Evolutionary conservation across 805 yeast genomes (phyloP).

Genomic region (Danielozyma ontarioensis): DNA sequence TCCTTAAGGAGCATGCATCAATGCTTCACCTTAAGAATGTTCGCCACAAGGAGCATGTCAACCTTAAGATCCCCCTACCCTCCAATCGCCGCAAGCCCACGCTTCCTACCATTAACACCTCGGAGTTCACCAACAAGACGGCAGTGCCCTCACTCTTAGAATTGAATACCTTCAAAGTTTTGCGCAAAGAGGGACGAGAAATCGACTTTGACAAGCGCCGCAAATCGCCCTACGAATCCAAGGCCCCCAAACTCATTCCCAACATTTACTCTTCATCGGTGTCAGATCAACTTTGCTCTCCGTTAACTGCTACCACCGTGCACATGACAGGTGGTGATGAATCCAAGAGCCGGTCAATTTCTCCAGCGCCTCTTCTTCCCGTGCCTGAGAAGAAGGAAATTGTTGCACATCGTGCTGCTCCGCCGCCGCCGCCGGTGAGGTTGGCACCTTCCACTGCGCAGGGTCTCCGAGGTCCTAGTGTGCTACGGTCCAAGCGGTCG

Average conservation of each 20-base stretch:
- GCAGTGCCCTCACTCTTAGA: no score
- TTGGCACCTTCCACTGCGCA: neutral
- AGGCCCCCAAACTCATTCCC: slow-evolving; percentile 32
- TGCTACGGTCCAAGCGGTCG: neutral
- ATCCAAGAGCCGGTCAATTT: neutral
- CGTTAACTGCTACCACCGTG: slow-evolving; percentile 32
- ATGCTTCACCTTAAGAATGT: no score
- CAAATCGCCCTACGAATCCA: slow-evolving; percentile 61
- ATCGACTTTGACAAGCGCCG: slow-evolving; percentile 80
- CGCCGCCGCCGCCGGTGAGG: slow-evolving; percentile 51
- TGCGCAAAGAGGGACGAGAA: slow-evolving; percentile 61
- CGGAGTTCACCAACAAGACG: no score
- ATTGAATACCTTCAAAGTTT: slow-evolving; percentile 59
- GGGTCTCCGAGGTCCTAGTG: neutral
- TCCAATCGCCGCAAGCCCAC: neutral
- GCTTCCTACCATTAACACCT: neutral
- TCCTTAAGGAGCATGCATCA: neutral
- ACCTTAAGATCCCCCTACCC: neutral
- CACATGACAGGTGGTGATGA: slow-evolving; percentile 22
- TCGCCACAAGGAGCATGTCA: neutral
- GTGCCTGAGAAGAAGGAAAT: slow-evolving; percentile 21
- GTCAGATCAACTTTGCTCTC: slow-evolving; percentile 19
- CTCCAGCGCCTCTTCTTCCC: neutral
- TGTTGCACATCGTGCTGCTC: slow-evolving; percentile 67
- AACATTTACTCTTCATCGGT: slow-evolving; percentile 14